Evolutionary conservation across 495 filamentous ascomycete genomes (phyloP), one percentile per base, ranked within the genome.

Genomic region (Penicillium samsonianum): DNA sequence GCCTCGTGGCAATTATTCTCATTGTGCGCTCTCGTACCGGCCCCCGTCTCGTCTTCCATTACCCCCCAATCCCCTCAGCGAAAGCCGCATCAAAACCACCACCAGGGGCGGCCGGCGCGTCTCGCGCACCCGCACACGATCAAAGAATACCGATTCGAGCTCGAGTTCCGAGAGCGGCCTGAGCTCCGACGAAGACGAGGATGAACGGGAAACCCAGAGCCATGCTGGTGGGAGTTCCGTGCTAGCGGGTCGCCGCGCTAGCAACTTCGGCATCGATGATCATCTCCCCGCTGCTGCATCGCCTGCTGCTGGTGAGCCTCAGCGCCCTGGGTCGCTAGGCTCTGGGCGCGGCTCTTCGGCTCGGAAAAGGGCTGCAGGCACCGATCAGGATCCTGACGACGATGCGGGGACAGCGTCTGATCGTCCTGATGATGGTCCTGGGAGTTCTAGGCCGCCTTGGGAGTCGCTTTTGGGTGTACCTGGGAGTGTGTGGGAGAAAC

Each of bases 31-130:
- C 90, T 6, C 85, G 87, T 50, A 87, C 89, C 60, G 91, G 91
- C 6, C 90, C 92, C 25, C 81, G 83, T 45, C 89, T 96, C 67
- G 87, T 95, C 65, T 97, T 96, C 78, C 92, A 97, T 76, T 96
- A 96, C 68, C 92, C 92, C 14, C 84, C 85, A 80, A 77, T 55
- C 86, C 81, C 9, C 78, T 77, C 52, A 73, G 68, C 65, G 77
- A 78, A 56, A 74, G 73, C 59, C 72, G 68, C 30, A 58, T 73
- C 17, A 71, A 69, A 60, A 53, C 67, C 31, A 71, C 67, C 37
- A 55, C 62, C 57, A 73, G 73, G 61, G 61, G 60, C 47, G 67
- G 67, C 23, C 72, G 73, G 25, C 74, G 73, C 61, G 55, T 64
- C 37, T 68, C 70, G 41, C 72, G 69, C 55, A 62, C 68, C 6